A percentile compares a stretch with the other conserved stretches of the same genome.
Conservation (phyloP, 169 alveolate genomes). For the Hepatocystis sp. region DNA sequence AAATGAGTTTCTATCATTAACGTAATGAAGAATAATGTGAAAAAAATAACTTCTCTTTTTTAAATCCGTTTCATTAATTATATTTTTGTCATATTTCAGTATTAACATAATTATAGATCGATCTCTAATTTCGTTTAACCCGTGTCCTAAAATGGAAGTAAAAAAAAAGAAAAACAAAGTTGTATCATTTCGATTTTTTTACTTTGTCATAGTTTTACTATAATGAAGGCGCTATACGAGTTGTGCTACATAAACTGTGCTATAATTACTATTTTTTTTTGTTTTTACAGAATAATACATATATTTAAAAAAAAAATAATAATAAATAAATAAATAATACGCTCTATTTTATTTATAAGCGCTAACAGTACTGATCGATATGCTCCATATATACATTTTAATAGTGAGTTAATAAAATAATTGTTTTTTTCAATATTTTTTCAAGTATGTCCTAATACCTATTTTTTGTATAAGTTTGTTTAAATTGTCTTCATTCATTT, state of each 20-base stretch:
- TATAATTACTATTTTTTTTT: no score
- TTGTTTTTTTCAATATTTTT: no score
- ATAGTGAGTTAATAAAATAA: no score
- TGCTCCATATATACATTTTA: no score
- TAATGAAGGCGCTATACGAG: no score
- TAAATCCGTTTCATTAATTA: constrained; percentile 50
- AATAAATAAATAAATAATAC: no score
- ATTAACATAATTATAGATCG: constrained; percentile 55
- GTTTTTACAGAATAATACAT: no score
- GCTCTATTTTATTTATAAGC: no score
- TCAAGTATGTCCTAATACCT: constrained; percentile 40
- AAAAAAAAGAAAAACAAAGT: constrained; percentile 1
- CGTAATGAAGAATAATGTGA: constrained; percentile 55
- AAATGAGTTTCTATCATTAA: constrained; percentile 63
- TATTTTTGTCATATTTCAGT: constrained; percentile 55
- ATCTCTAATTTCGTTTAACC: constrained; percentile 57
- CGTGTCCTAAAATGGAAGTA: constrained; percentile 45
- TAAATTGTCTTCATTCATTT: constrained; percentile 66
- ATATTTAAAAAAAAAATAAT: no score
- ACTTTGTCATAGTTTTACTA: no score
- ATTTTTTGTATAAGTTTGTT: constrained; percentile 66
- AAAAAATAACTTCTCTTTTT: constrained; percentile 55
- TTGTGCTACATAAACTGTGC: no score
- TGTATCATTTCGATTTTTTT: background rate
- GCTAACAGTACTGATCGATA: no score